A percentile compares a stretch with the other conserved stretches of the same genome.
phyloP scores from a whole-genome alignment of 1,284 basidiomycete species.

The Trametes sp. region DNA sequence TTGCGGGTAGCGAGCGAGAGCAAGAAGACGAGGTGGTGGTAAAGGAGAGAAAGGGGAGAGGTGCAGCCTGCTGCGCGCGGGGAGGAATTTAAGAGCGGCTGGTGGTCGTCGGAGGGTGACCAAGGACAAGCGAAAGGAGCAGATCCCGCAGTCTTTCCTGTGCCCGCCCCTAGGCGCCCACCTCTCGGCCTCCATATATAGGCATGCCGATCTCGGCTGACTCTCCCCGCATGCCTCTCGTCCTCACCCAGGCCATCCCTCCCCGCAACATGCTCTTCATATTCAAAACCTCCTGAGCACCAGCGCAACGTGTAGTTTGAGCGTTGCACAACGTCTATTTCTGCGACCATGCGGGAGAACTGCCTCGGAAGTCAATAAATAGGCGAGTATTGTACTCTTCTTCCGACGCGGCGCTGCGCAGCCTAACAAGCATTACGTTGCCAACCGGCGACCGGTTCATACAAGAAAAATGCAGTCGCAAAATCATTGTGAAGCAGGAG shows the following conservation, averaged over 20 bases:
- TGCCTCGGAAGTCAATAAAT: not conserved
- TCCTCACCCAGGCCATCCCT: slow-evolving; percentile 1
- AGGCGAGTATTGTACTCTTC: slow-evolving; percentile 1
- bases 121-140: not conserved
- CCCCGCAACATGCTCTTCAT: not conserved
- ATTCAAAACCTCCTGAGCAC: not conserved
- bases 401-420: not conserved
- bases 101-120: slow-evolving; percentile 12
- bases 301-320: not conserved
- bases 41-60: slow-evolving; percentile 14
- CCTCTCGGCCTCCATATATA: not conserved
- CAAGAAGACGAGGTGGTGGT: slow-evolving; percentile 12
- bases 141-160: slow-evolving; percentile 7
- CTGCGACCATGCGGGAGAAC: not conserved
- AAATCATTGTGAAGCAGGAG: too few relatives aligned
- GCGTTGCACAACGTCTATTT: not conserved
- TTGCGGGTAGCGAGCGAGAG: slow-evolving; percentile 8
- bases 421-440: not conserved
- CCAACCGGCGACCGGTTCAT: not conserved
- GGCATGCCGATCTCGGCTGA: slow-evolving; percentile 13
- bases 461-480: too few relatives aligned
- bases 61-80: slow-evolving; percentile 33
- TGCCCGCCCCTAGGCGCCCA: not conserved
- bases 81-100: slow-evolving; percentile 16
- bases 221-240: not conserved